Evolutionary conservation across 768 basidiomycete species (phyloP), one percentile per base, ranked within the genome.

Genomic region (Hygrocybe punicea): DNA sequence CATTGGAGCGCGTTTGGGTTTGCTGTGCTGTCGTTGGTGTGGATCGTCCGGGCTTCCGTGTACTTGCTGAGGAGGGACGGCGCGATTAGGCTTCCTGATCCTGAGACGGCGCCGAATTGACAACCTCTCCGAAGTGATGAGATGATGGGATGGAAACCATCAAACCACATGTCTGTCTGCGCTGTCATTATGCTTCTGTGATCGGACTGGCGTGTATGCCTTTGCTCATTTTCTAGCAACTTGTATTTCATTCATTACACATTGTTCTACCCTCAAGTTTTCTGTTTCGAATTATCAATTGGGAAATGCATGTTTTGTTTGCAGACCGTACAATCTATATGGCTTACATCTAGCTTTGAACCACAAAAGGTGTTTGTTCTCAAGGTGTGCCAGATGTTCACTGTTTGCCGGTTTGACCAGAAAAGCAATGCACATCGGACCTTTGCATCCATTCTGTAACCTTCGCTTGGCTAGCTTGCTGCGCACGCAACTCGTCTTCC

Each of bases 1-100:
- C 93, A 95, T 73, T 98, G 93, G 93, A 78, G 82, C 36, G 84
- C 94, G 13, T 81, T 98, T 55, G 91, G 72, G 3, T 93, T 93
- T 65, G 84, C 93, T 69, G 83, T 96, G 68, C 76, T 98, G 54
- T 84, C 91, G 24, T 79, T 92, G 61, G 71, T 96, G 59, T 93
- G 90, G 77, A 87, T 98, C 58, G 64, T 85, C 70, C 93, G 94
- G 78, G 87, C 87, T 34, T 71, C 82, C 4, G 81, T 77, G 57
- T 85, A 86, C 34, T 66, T 84, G 46, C 74, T 71, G 16, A 23
- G 6, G 21, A n/a, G 21, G 45, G 23, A 6, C 45, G 82, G 74
- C n/a, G 67, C 79, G 6, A 79, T 89, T 53, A 76, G 85, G n/a
- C 78, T 96, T 54, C 78, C 80, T 62, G 93, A 96, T 62, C 91